Evolutionary conservation across 495 filamentous ascomycete species (phyloP).

Genomic region (Talaromyces thailandensis): DNA sequence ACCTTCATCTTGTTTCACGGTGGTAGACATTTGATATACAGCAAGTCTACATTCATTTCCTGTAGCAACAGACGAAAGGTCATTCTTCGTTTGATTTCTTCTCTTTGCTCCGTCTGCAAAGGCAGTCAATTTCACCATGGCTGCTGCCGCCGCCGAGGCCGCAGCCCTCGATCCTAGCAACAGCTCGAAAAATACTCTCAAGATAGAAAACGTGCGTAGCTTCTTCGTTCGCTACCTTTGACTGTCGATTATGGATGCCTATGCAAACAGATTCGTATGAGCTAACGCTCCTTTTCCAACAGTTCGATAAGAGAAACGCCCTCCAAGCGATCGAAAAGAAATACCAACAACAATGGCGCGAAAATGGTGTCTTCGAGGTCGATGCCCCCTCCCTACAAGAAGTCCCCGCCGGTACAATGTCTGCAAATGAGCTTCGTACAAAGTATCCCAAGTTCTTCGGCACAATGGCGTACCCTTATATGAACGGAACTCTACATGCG

Average conservation of each 20-base stretch:
- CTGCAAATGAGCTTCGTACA: constrained; percentile 62
- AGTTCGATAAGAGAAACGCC: constrained; percentile 91
- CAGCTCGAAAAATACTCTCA: constrained; percentile 58
- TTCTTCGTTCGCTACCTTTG: constrained; percentile 22
- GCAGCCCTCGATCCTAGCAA: constrained; percentile 52
- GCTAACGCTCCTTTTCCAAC: not conserved
- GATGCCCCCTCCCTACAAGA: constrained; percentile 72
- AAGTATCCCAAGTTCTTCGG: constrained; percentile 87
- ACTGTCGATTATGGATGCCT: constrained; percentile 10
- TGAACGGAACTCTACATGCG: constrained; percentile 90
- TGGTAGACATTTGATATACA: not conserved
- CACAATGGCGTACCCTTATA: constrained; percentile 92
- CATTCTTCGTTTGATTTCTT: not conserved
- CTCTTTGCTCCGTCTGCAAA: not conserved
- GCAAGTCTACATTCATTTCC: not conserved
- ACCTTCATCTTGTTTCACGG: not conserved
- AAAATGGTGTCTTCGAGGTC: constrained; percentile 69
- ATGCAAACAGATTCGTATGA: constrained; percentile 6
- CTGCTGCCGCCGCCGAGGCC: constrained; percentile 44
- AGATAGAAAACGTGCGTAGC: constrained; percentile 57
- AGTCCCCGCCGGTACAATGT: constrained; percentile 59
- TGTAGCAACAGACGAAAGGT: not conserved
- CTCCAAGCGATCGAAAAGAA: constrained; percentile 57
- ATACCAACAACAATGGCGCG: constrained; percentile 81
- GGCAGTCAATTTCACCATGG: constrained; percentile 24